Evolutionary conservation across 2,329 filamentous ascomycete genomes (phyloP), one percentile per base, ranked within the genome.

Genomic region (Helotiales sp.): DNA sequence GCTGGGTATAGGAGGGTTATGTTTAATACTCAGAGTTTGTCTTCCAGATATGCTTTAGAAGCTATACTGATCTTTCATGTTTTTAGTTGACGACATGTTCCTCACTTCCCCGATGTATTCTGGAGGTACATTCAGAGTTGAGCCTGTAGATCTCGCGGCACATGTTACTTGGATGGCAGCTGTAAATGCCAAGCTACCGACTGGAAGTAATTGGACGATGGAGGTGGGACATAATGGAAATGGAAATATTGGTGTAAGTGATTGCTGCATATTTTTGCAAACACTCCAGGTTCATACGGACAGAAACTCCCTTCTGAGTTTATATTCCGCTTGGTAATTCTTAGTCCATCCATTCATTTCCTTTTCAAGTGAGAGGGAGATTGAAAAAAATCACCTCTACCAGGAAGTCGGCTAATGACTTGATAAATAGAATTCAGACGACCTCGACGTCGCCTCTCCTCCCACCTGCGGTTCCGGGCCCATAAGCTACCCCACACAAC

Each of bases 31-130:
- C 57, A 63, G 54, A 63, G 60, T 60, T 5, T 5, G 19, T 1
- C 10, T 15, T 13, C 8, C 10, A 19, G 12, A 19, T 17, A 15
- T 19, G 5, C 4, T 44, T 42, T 25, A 19, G 6, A 25, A n/a
- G 9, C n/a, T 25, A 7, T 1, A 24, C 22, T 44, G 27, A 42
- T 15, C 9, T 13, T 5, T n/a, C n/a, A n/a, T n/a, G n/a, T n/a
- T 42, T 6, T 22, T 4, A 60, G 78, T 86, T 19, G 83, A 86
- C 63, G 83, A 86, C 62, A 81, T 86, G 74, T 80, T 84, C 62
- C 73, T 86, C 12, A 59, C 70, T 0, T 50, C 53, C 5, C 34
- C 55, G n/a, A 53, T 57, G n/a, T 52, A 55, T 19, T 50, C 44
- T 10, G 53, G 46, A 7, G 53, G 53, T 17, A 73, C 70, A 2